phyloP scores from a whole-genome alignment of 2,329 filamentous ascomycete genomes.

The Cytospora piceicola region DNA sequence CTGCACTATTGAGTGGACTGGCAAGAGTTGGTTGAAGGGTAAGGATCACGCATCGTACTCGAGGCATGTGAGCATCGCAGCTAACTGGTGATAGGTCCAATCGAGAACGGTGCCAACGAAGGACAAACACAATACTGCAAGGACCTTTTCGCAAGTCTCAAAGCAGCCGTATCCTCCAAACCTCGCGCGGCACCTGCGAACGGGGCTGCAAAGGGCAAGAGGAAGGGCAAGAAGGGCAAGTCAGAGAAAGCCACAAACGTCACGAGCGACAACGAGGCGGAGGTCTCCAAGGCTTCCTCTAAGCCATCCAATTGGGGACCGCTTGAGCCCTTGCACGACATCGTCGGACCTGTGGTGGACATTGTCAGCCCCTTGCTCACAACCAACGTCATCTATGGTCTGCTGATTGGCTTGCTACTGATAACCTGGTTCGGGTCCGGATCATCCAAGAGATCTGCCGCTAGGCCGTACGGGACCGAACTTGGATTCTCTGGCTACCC shows the following conservation, averaged over 20 bases:
- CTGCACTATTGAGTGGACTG: slow-evolving; percentile 92
- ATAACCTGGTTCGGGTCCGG: slow-evolving; percentile 74
- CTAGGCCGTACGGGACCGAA: slow-evolving; percentile 44
- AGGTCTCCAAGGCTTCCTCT: slow-evolving; percentile 46
- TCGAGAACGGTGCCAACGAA: slow-evolving; percentile 93
- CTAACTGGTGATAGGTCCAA: slow-evolving; percentile 67
- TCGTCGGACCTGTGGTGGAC: slow-evolving; percentile 71
- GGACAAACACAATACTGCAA: slow-evolving; percentile 84
- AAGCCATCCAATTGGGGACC: slow-evolving; percentile 69
- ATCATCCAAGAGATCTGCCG: slow-evolving; percentile 45
- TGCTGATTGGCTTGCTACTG: slow-evolving; percentile 74
- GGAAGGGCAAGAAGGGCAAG: slow-evolving; percentile 61
- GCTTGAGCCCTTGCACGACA: slow-evolving; percentile 74
- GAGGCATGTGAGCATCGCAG: slow-evolving; percentile 1
- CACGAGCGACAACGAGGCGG: slow-evolving; percentile 43
- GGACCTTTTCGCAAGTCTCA: slow-evolving; percentile 75
- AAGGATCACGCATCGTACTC: slow-evolving; percentile 32
- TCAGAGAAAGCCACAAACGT: slow-evolving; percentile 50
- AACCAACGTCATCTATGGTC: slow-evolving; percentile 75
- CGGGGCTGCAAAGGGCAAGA: slow-evolving; percentile 61
- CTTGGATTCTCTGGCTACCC: slow-evolving; percentile 52
- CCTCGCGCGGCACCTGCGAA: slow-evolving; percentile 54
- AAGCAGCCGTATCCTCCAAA: slow-evolving; percentile 71
- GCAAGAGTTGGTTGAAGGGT: slow-evolving; percentile 98
- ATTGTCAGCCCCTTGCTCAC: slow-evolving; percentile 73